Conservation (phyloP, 148 eudicot species). For the Amaranthus cruentus region DNA sequence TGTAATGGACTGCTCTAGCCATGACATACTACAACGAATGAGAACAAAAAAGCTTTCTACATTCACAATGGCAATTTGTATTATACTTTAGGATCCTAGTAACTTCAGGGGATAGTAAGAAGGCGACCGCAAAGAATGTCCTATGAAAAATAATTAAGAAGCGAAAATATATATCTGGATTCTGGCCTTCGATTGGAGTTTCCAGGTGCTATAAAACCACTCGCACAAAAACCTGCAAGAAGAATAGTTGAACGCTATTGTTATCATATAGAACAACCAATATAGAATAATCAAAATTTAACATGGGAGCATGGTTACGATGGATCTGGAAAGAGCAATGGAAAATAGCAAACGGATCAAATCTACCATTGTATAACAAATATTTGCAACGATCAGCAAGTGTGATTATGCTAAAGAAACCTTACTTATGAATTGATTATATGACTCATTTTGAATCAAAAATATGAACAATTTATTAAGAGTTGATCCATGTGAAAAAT, state of each 20-base stretch:
- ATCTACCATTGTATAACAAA: too few species aligned
- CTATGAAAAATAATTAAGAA: slow-evolving; percentile 11
- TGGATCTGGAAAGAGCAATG: neutral
- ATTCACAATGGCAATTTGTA: slow-evolving; percentile 27
- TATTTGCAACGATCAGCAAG: neutral
- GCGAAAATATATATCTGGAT: slow-evolving; percentile 14
- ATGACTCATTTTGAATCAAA: too few species aligned
- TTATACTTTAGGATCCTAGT: neutral
- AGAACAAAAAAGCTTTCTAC: slow-evolving; percentile 22
- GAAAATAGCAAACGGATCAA: neutral
- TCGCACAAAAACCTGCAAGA: slow-evolving; percentile 22
- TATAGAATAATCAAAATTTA: neutral
- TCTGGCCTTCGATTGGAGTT: slow-evolving; percentile 18
- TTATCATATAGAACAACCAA: neutral
- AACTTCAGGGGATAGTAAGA: slow-evolving; percentile 2
- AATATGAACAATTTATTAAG: too few species aligned
- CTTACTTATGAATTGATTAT: too few species aligned
- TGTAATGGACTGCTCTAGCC: slow-evolving; percentile 9
- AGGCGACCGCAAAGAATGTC: slow-evolving; percentile 29
- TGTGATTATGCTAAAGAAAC: too few species aligned
- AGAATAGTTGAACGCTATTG: neutral
- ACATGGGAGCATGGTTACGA: neutral
- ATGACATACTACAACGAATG: slow-evolving; percentile 8
- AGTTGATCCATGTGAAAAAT: too few species aligned
- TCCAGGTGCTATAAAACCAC: slow-evolving; percentile 21